These are phyloP conservation scores for Tausonia pullulans DNA, from an alignment of 1,284 basidiomycete species.

Conservation along the genomic window DNA sequence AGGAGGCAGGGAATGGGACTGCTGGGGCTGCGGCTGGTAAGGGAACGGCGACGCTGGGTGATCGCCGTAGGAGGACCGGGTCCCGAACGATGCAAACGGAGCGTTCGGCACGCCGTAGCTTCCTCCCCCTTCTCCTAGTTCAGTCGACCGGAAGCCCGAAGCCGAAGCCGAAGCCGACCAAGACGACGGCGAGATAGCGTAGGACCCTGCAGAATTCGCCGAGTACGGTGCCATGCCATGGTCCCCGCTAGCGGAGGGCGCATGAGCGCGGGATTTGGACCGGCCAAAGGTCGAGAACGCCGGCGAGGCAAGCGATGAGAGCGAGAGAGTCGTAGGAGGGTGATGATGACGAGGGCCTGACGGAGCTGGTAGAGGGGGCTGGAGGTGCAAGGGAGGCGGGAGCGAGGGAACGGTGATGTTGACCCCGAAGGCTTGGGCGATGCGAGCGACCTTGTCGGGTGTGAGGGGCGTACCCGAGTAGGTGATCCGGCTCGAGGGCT, in stretches of 20 bases:
- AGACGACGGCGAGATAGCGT: no score
- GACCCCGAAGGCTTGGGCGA: constrained; percentile 14
- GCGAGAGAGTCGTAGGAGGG: not conserved
- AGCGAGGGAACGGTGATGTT: not conserved
- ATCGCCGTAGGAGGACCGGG: not conserved
- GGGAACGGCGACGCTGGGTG: not conserved
- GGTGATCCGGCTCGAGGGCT: no score
- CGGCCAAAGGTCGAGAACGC: not conserved
- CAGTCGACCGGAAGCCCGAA: no score
- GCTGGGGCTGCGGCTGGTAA: not conserved
- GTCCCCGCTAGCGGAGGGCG: no score
- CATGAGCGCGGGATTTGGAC: no score
- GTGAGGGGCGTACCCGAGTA: constrained; percentile 2
- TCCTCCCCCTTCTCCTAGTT: no score
- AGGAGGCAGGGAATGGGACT: no score
- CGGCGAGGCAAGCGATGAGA: not conserved
- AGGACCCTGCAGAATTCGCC: no score
- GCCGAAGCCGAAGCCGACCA: not conserved
- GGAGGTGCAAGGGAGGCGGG: not conserved
- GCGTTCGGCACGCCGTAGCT: not conserved
- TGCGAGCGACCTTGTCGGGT: constrained; percentile 6
- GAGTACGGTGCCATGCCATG: no score
- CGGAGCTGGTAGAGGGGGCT: not conserved
- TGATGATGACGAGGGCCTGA: not conserved
- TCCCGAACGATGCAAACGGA: not conserved